phyloP scores from a whole-genome alignment of 192 early-diverging fungal genomes.

The Rhizophagus prolifer region DNA sequence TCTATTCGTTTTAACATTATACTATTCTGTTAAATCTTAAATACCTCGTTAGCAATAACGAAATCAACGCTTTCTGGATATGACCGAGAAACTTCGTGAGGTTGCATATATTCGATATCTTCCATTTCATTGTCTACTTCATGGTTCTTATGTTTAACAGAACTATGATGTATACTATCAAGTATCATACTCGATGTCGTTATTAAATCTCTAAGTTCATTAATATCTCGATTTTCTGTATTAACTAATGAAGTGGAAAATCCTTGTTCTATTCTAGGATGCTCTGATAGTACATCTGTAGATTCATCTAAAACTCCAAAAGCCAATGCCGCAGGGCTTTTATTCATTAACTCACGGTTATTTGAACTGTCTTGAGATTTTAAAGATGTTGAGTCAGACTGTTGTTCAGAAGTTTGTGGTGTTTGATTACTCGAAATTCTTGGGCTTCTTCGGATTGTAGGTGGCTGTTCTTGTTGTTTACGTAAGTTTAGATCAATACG shows the following conservation, averaged over 20 bases:
- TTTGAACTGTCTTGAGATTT: background rate
- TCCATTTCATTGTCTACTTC: background rate
- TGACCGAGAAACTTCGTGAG: background rate
- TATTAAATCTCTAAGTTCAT: background rate
- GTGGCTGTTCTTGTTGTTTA: too few species aligned
- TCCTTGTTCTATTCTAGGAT: background rate
- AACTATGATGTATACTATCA: background rate
- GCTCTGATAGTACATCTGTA: background rate
- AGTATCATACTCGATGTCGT: background rate
- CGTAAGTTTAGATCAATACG: background rate
- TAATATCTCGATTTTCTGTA: background rate
- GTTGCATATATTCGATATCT: background rate
- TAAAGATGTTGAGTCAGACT: background rate
- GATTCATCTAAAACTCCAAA: background rate
- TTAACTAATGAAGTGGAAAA: background rate
- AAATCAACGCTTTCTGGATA: background rate
- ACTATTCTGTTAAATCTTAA: background rate
- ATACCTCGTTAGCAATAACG: background rate
- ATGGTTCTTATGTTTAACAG: background rate
- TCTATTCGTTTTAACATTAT: background rate
- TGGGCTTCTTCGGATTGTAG: background rate
- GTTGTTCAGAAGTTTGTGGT: background rate
- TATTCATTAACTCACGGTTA: background rate
- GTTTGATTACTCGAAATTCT: background rate
- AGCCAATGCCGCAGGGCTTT: background rate